phyloP scores from a whole-genome alignment of 371 early-diverging fungal genomes.

The Rhizomucor miehei region DNA sequence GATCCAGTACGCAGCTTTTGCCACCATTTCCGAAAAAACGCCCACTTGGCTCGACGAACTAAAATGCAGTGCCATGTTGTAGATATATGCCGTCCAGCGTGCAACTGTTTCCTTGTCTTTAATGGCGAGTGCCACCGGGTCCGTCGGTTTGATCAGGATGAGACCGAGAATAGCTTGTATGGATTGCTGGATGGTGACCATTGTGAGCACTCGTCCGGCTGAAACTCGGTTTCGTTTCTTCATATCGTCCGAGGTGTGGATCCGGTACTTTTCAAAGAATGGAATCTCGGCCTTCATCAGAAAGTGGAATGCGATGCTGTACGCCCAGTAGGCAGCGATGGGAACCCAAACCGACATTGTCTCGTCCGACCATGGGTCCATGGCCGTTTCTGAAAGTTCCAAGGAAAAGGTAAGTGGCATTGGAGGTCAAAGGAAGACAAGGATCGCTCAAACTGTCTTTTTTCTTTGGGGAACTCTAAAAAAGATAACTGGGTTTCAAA shows the following conservation, averaged over 20 bases:
- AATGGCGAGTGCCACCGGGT: slow-evolving; percentile 14
- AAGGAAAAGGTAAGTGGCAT: not conserved
- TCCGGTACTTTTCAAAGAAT: slow-evolving; percentile 69
- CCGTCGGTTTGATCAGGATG: slow-evolving; percentile 19
- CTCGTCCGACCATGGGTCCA: slow-evolving; percentile 50
- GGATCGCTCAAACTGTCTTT: not conserved
- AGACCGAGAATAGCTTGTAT: slow-evolving; percentile 43
- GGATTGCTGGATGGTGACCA: slow-evolving; percentile 56
- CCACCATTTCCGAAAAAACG: slow-evolving; percentile 4
- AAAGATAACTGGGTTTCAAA: not conserved
- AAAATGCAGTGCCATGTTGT: slow-evolving; percentile 4
- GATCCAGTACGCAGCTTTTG: slow-evolving; percentile 1
- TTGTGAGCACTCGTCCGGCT: slow-evolving; percentile 46
- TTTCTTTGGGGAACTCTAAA: not conserved
- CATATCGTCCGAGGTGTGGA: slow-evolving; percentile 66
- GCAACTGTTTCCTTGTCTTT: slow-evolving; percentile 13
- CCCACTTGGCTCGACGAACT: slow-evolving; percentile 33
- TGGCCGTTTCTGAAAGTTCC: not conserved
- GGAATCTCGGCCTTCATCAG: slow-evolving; percentile 57
- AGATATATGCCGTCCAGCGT: slow-evolving; percentile 11
- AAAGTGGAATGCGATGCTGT: slow-evolving; percentile 62
- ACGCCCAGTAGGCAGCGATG: slow-evolving; percentile 67
- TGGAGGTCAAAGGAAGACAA: not conserved
- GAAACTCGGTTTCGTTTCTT: slow-evolving; percentile 61
- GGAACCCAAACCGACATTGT: slow-evolving; percentile 61